phyloP scores from a whole-genome alignment of 495 filamentous ascomycete genomes.

The Xylaria longipes region DNA sequence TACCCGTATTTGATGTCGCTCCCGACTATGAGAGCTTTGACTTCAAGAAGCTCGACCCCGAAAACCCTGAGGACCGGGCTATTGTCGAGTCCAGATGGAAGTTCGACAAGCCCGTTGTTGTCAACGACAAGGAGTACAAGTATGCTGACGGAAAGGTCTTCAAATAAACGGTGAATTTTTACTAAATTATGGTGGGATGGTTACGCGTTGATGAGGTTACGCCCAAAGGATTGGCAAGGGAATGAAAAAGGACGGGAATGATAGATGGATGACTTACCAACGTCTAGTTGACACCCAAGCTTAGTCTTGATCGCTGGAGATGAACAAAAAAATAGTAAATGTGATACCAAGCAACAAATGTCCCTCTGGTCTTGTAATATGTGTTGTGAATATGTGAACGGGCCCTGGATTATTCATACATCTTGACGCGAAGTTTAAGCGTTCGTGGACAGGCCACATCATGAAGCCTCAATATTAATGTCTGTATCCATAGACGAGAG shows the following conservation, averaged over 20 bases:
- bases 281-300: constrained; percentile 1
- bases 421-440: neutral
- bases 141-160: constrained; percentile 90
- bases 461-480: too few species aligned
- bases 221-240: constrained; percentile 18
- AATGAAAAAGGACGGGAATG: constrained; percentile 21
- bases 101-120: constrained; percentile 76
- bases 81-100: constrained; percentile 88
- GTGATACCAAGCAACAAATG: constrained; percentile 22
- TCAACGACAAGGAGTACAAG: constrained; percentile 79
- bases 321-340: constrained; percentile 27
- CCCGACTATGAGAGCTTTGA: constrained; percentile 97
- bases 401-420: neutral
- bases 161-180: constrained; percentile 72
- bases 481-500: neutral
- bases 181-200: constrained; percentile 25
- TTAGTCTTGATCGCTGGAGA: neutral
- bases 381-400: neutral
- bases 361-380: neutral
- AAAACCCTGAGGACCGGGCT: constrained; percentile 79
- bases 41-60: constrained; percentile 93
- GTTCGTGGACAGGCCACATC: neutral
- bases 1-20: constrained; percentile 91
- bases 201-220: constrained; percentile 41
- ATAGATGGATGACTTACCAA: constrained; percentile 10